Evolutionary conservation across 2,329 filamentous ascomycete species (phyloP).

Genomic region (Myrmaecium sp.): DNA sequence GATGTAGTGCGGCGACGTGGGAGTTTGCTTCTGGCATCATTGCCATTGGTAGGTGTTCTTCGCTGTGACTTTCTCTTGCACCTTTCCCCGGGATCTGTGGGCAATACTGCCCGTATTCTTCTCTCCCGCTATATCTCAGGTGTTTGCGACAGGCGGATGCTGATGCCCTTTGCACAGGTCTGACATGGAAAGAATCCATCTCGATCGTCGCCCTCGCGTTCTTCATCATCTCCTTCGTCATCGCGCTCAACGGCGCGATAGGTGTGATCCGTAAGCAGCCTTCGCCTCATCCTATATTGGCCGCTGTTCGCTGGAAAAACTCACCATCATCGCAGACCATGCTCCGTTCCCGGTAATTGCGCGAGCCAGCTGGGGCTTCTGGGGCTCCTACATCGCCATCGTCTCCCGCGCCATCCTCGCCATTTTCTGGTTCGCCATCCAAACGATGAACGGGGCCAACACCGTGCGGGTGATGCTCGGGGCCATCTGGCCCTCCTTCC

Average conservation of each 20-base stretch:
- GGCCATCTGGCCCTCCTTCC: slow-evolving; percentile 42
- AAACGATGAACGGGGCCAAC: slow-evolving; percentile 45
- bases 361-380: slow-evolving; percentile 40
- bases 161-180: too few relatives aligned
- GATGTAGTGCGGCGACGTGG: slow-evolving; percentile 31
- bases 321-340: slow-evolving; percentile 32
- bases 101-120: too few relatives aligned
- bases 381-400: slow-evolving; percentile 38
- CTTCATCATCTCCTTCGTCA: slow-evolving; percentile 41
- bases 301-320: too few relatives aligned
- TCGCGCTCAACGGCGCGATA: slow-evolving; percentile 40
- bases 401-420: slow-evolving; percentile 36
- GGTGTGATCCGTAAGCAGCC: slow-evolving; percentile 18
- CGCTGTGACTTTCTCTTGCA: too few relatives aligned
- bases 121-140: slow-evolving; percentile 30
- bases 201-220: slow-evolving; percentile 34
- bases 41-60: slow-evolving; percentile 13
- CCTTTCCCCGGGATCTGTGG: too few relatives aligned
- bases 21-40: slow-evolving; percentile 27
- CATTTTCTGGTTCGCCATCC: slow-evolving; percentile 48
- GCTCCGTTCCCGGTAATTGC: slow-evolving; percentile 40
- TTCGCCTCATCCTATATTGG: slow-evolving; percentile 19
- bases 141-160: too few relatives aligned
- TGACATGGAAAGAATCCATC: slow-evolving; percentile 37
- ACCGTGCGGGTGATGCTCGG: slow-evolving; percentile 33